These are phyloP conservation scores for Leccinum uliginosum DNA, from an alignment of 768 basidiomycete species.

Conservation along the genomic window DNA sequence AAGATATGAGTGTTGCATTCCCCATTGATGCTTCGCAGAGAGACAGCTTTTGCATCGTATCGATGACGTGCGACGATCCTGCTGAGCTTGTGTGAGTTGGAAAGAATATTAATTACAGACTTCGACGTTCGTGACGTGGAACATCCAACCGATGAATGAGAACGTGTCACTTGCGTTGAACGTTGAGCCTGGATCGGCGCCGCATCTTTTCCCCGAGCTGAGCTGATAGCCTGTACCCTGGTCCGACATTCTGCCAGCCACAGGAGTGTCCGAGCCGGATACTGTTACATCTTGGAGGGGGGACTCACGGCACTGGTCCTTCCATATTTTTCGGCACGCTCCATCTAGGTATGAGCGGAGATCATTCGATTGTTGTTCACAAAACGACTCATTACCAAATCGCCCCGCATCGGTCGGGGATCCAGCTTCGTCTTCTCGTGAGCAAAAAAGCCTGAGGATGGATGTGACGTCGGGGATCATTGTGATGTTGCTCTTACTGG, in stretches of 20 bases:
- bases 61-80: neutral
- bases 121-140: neutral
- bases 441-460: neutral
- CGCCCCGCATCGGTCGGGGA: neutral
- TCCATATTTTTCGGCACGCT: neutral
- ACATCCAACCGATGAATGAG: neutral
- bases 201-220: neutral
- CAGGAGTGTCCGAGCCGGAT: neutral
- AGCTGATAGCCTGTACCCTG: neutral
- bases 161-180: neutral
- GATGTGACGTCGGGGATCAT: neutral
- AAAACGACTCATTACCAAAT: neutral
- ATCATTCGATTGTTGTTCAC: neutral
- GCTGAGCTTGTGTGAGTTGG: neutral
- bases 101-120: neutral
- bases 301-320: neutral
- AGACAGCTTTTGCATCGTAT: neutral
- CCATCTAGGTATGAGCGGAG: neutral
- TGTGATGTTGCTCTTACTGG: neutral
- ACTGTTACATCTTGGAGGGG: neutral
- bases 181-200: neutral
- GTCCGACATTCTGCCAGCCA: neutral
- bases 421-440: neutral
- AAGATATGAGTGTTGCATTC: neutral
- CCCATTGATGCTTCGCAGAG: neutral